phyloP scores from a whole-genome alignment of 768 basidiomycete species.

The Russula earlei region DNA sequence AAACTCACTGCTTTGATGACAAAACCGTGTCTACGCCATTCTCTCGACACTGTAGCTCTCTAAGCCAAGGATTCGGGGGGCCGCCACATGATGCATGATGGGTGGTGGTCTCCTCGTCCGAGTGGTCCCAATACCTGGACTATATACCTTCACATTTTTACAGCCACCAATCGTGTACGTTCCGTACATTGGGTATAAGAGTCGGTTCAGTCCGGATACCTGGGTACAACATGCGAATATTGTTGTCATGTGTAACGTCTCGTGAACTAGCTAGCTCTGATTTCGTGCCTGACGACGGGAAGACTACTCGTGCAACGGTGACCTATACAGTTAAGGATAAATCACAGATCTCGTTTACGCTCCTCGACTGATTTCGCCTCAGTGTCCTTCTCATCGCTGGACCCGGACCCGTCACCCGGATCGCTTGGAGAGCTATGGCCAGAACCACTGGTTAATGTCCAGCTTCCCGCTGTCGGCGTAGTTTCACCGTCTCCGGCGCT shows the following conservation, averaged over 20 bases:
- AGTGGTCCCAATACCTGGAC: neutral
- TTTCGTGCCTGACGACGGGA: neutral
- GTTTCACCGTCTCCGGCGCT: constrained; percentile 39
- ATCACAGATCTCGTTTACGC: constrained; percentile 10
- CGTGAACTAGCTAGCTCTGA: neutral
- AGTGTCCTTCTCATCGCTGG: constrained; percentile 14
- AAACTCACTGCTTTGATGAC: neutral
- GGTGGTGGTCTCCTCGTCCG: no score
- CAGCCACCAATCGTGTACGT: neutral
- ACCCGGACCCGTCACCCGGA: constrained; percentile 12
- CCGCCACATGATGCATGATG: neutral
- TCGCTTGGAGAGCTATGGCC: constrained; percentile 16
- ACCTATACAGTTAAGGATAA: constrained; percentile 15
- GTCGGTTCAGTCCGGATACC: neutral
- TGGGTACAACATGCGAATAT: neutral
- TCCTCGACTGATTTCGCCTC: neutral
- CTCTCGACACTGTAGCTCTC: no score
- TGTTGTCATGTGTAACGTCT: neutral
- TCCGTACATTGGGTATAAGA: neutral
- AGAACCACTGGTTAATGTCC: constrained; percentile 49
- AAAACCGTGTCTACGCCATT: neutral
- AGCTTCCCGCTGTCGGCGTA: constrained; percentile 60
- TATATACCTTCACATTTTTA: neutral
- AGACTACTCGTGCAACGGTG: neutral
- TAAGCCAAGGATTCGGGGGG: neutral